Evolutionary conservation across 2,329 filamentous ascomycete genomes (phyloP), one percentile per base, ranked within the genome.

Genomic region (Colletotrichum magnum): DNA sequence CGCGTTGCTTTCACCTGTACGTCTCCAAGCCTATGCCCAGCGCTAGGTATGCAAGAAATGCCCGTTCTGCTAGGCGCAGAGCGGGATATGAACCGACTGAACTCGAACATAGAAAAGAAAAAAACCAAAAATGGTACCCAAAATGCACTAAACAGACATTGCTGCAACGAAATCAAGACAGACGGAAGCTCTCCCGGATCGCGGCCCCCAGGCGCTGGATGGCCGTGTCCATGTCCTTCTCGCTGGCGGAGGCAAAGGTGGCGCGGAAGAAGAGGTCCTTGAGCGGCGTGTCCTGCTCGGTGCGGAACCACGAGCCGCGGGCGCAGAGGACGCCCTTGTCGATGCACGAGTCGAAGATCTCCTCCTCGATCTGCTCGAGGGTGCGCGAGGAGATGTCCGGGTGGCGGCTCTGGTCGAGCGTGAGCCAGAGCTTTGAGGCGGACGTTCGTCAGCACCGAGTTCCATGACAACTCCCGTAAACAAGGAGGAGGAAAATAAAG

Each of bases 251-350:
- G 0, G 95, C 95, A 83, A 93, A 99, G 0, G 95, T 99, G 4
- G 93, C 90, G 60, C 96, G 89, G 85, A 98, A 97, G 83, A 94
- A 98, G 80, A 97, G 85, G 32, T 90, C 91, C 12, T 85, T 84
- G 9, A 85, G 85, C 4, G 81, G 85, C 76, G 84, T 85, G 56
- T 88, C 85, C 51, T 86, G 87, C 77, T 96, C 92, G 1, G 95
- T 93, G 68, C 90, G 88, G 86, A 98, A 99, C 95, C 95, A 99
- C 56, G 91, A 95, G 4, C 96, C 96, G 56, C 93, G 88, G 68
- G 93, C 94, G 2, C 96, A 86, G 53, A 99, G 86, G 5, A 96
- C 93, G 24, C 93, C 92, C 74, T 92, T 88, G 4, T 90, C 88
- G 64, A 98, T 91, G 71, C 91, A 91, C 0, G 88, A 85, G 74